Conservation (phyloP, 2,329 filamentous ascomycete genomes). For the Trichothecium roseum region DNA sequence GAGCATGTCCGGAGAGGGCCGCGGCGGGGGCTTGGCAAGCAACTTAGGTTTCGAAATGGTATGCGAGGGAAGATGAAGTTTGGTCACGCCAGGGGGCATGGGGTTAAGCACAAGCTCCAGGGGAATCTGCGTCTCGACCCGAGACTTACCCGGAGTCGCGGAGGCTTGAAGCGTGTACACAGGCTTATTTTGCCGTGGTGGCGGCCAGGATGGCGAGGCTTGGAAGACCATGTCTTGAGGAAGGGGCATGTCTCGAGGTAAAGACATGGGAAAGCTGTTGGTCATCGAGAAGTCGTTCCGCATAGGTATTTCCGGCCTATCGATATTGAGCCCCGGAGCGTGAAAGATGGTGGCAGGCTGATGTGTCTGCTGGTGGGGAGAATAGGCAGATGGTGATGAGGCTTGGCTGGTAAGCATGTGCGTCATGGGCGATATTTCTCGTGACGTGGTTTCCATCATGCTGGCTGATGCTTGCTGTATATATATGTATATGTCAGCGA, state of each 20-base stretch:
- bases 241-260: constrained; percentile 9
- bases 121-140: constrained; percentile 93
- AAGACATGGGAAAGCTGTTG: too few relatives aligned
- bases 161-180: constrained; percentile 45
- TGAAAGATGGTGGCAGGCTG: constrained; percentile 27
- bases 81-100: constrained; percentile 64
- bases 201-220: constrained; percentile 11
- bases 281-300: too few relatives aligned
- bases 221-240: constrained; percentile 17
- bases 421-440: constrained; percentile 45
- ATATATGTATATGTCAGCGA: too few relatives aligned
- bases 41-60: constrained; percentile 94
- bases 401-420: constrained; percentile 40
- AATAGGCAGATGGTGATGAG: constrained; percentile 34
- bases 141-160: constrained; percentile 67
- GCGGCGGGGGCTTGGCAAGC: constrained; percentile 59
- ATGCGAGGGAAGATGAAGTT: constrained; percentile 76
- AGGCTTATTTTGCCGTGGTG: constrained; percentile 17
- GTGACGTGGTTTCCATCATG: constrained; percentile 19
- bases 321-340: constrained; percentile 10
- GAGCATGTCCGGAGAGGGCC: constrained; percentile 60
- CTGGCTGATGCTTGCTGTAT: too few relatives aligned
- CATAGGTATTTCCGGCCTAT: constrained; percentile 5
- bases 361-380: constrained; percentile 37
- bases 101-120: constrained; percentile 72